Evolutionary conservation across 441 rosid species (phyloP), one percentile per base, ranked within the genome.

Genomic region (Geranium incanum): DNA sequence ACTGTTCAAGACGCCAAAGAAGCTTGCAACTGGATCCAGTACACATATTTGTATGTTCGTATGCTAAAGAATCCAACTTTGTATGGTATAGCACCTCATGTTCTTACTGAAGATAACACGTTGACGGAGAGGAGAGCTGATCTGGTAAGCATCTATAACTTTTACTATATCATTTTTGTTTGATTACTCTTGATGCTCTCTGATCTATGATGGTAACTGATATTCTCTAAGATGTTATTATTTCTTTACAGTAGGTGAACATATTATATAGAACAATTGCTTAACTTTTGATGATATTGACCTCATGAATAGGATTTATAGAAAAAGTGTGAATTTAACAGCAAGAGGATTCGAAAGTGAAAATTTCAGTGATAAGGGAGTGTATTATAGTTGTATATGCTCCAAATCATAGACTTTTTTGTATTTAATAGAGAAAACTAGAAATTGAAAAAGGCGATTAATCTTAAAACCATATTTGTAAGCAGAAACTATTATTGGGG

Each of bases 91-190:
- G 81, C 95, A 5, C 88, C 88, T 6, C 97, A 94, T 86, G 87
- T 87, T 81, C 89, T 92, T 66, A 72, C 87, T 3, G 82, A 81
- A 79, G 97, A 92, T 76, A 77, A 81, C 37, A 82, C 91, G 8
- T 69, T 94, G 83, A 94, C 86, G 82, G 99, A 90, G 84, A 89
- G 97, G 79, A 88, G 97, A 78, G 96, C 97, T 79, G 97, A 92
- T 85, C 77, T 90, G 97, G 98, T 93, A 85, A 74, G 87, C 74
- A 63, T 19, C 11, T 28, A 28, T 3, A 19, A n/a, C 9, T 21
- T 60, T 70, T 6, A n/a, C n/a, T 21, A 21, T 21, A 21, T 21
- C 21, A 21, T 21, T 21, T 21, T 21, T 21, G 21, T 21, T 21
- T 21, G 21, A 21, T 21, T 21, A 21, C 21, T 21, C 21, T 21